Base-by-base conservation (phyloP, 2,329 filamentous ascomycete genomes). In the Furcasterigmium sp. region DNA sequence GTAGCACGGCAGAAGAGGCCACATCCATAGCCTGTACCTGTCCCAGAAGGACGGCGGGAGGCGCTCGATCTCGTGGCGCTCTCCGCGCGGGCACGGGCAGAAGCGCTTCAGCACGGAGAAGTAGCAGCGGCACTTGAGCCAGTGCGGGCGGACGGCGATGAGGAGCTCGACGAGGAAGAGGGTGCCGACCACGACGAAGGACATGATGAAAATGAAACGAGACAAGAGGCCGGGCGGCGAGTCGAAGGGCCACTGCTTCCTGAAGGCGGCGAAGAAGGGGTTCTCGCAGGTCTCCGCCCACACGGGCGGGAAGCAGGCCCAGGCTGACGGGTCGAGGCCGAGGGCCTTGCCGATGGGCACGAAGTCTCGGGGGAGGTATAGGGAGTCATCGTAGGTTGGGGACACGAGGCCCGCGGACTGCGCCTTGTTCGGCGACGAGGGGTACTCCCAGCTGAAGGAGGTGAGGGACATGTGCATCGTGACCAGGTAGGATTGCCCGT, bases 361-460 rank as follows among this genome's bases (percentile, higher is more conserved):
- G 23, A 50, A 40, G n/a, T 46, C 34, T 15, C 5, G n/a, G 2
- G 46, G 48, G 8, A 50, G 44, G 15, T 34, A 25, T 14, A 46
- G 46, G 5, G 26, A 11, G 30, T 21, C 18, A 14, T 28, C 36
- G 20, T 17, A 21, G 5, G 30, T 26, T 8, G 41, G 20, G 30
- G 21, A 35, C 3, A 48, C 14, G 17, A 46, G 18, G 21, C 26
- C 48, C 0, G 46, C 46, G 13, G 20, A 21, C 13, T 37, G 30
- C n/a, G 20, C 30, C 19, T 28, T 34, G 20, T 14, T 28, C 3
- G 46, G 40, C 23, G 37, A 19, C 9, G 21, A 19, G n/a, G 43
- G 48, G 14, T 49, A 43, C n/a, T 48, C 41, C 30, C 45, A 50
- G 23, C 44, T 46, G 14, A 50, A 49, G 1, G 46, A 39, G 17